phyloP scores from a whole-genome alignment of 2,329 filamentous ascomycete genomes.

The Stachybotrys elegans region DNA sequence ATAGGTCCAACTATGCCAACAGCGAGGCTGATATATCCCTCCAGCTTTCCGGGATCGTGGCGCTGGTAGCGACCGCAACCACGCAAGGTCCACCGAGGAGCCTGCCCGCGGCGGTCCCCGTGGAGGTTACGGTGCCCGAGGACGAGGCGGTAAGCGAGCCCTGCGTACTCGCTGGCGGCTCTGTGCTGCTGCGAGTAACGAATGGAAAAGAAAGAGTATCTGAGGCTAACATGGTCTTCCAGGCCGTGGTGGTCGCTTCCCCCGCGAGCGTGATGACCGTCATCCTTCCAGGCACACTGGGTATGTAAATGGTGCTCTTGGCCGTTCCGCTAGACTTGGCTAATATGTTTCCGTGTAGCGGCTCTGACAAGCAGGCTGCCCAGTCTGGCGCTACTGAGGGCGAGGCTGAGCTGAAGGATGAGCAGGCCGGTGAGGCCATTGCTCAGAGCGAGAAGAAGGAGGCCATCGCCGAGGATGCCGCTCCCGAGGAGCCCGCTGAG shows the following conservation, averaged over 20 bases:
- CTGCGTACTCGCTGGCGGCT: not conserved
- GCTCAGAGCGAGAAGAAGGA: slow-evolving; percentile 82
- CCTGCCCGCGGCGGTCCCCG: slow-evolving; percentile 48
- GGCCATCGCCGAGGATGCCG: slow-evolving; percentile 45
- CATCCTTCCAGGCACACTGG: slow-evolving; percentile 41
- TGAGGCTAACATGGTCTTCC: slow-evolving; percentile 5
- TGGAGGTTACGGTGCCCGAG: slow-evolving; percentile 60
- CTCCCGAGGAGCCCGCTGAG: slow-evolving; percentile 47
- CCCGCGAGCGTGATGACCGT: slow-evolving; percentile 52
- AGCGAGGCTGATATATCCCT: slow-evolving; percentile 7
- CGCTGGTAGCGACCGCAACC: slow-evolving; percentile 78
- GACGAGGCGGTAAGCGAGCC: slow-evolving; percentile 46
- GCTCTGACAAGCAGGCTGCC: slow-evolving; percentile 80
- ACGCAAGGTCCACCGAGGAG: slow-evolving; percentile 72
- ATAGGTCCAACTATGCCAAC: too few relatives aligned
- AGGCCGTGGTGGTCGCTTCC: slow-evolving; percentile 50
- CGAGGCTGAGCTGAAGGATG: slow-evolving; percentile 80
- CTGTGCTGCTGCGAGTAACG: too few relatives aligned
- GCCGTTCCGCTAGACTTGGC: slow-evolving; percentile 3
- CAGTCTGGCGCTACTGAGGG: slow-evolving; percentile 80
- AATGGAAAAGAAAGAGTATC: too few relatives aligned
- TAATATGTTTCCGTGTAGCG: slow-evolving; percentile 41
- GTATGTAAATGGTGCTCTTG: slow-evolving; percentile 31
- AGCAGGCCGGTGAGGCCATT: slow-evolving; percentile 85
- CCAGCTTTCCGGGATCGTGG: slow-evolving; percentile 85